These are phyloP conservation scores for Vicia villosa DNA, from an alignment of 306 rosid species.

Conservation along the genomic window DNA sequence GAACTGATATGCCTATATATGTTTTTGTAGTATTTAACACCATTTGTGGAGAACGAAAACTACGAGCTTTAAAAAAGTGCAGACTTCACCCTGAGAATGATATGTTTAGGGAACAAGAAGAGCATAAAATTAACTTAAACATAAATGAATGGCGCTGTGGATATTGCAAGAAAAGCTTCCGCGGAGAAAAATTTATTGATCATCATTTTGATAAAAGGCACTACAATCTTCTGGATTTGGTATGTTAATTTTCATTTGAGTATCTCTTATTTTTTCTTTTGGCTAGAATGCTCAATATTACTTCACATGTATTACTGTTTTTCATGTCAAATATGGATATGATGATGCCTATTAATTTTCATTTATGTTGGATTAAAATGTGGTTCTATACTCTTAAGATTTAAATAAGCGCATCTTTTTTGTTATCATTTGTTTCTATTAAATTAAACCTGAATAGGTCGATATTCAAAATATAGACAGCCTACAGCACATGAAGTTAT, in stretches of 20 bases:
- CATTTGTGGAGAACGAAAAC: conserved; percentile 74
- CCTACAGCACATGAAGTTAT: conserved; percentile 13
- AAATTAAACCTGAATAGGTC: not conserved
- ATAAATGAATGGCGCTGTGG: conserved; percentile 88
- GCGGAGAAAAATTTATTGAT: conserved; percentile 84
- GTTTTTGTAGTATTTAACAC: conserved; percentile 73
- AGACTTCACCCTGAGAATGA: conserved; percentile 80
- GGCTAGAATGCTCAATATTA: conserved; percentile 19
- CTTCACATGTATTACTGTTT: conserved; percentile 22
- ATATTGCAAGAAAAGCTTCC: conserved; percentile 93
- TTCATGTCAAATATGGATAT: conserved; percentile 9
- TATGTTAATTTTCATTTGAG: conserved; percentile 50
- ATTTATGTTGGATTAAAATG: conserved; percentile 22
- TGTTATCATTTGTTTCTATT: conserved; percentile 8
- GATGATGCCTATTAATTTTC: conserved; percentile 9
- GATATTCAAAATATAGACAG: not conserved
- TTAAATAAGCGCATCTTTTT: conserved; percentile 5
- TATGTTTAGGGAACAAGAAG: conserved; percentile 88
- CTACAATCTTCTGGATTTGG: conserved; percentile 80
- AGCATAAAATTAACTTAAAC: conserved; percentile 74
- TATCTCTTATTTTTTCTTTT: conserved; percentile 1
- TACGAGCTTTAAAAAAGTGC: conserved; percentile 66
- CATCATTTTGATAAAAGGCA: conserved; percentile 93
- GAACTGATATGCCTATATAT: conserved; percentile 16
- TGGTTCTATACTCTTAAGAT: not conserved